phyloP scores from a whole-genome alignment of 2,329 filamentous ascomycete genomes.

The Ceratocystis variospora region DNA sequence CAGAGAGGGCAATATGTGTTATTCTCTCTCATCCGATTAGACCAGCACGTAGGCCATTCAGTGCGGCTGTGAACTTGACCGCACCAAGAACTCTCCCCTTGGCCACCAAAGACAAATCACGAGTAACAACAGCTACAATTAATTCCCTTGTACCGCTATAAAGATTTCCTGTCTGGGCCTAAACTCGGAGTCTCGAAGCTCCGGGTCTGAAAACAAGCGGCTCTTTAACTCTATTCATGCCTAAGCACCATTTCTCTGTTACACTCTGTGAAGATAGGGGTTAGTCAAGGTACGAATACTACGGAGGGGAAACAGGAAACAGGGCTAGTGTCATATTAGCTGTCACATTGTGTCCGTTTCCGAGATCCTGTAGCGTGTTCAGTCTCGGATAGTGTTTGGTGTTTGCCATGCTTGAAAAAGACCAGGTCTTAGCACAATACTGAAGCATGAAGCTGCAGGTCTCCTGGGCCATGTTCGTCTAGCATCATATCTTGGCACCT shows the following conservation, averaged over 20 bases:
- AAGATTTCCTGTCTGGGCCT: neutral
- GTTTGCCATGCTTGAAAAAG: constrained; percentile 5
- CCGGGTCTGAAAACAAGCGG: constrained; percentile 3
- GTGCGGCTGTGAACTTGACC: too few species aligned
- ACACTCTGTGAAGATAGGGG: neutral
- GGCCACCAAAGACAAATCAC: too few species aligned
- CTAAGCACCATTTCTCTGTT: neutral
- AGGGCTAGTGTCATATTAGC: neutral
- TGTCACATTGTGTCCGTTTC: neutral
- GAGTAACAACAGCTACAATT: too few species aligned
- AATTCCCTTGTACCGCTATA: neutral
- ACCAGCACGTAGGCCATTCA: too few species aligned
- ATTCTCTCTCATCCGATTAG: too few species aligned
- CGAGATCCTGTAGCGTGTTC: constrained; percentile 31
- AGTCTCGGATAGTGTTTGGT: constrained; percentile 39
- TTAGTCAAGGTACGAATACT: neutral
- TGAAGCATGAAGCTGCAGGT: neutral
- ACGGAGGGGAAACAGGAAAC: neutral
- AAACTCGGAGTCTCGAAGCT: constrained; percentile 3
- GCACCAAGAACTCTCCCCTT: too few species aligned
- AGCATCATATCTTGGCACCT: neutral
- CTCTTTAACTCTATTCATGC: neutral
- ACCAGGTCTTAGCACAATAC: neutral
- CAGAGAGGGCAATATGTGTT: too few species aligned
- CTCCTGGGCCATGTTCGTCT: neutral